These are phyloP conservation scores for Fusarium torreyae DNA, from an alignment of 2,329 filamentous ascomycete species.

Conservation along the genomic window DNA sequence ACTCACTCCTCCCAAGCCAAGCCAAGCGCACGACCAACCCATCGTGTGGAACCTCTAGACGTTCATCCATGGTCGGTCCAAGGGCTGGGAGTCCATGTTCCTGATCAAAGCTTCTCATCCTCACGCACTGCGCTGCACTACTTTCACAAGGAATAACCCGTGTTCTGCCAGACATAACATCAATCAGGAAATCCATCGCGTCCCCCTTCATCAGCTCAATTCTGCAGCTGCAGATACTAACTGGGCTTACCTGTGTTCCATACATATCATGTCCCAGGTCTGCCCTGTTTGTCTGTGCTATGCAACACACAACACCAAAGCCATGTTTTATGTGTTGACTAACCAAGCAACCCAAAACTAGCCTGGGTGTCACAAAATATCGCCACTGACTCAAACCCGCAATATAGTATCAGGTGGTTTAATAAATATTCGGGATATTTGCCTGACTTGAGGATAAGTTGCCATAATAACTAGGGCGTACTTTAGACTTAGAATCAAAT, in stretches of 20 bases:
- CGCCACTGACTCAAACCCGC: constrained; percentile 14
- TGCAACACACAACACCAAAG: constrained; percentile 20
- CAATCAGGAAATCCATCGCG: constrained; percentile 6
- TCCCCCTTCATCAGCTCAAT: constrained; percentile 19
- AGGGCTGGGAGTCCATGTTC: constrained; percentile 1
- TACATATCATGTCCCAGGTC: constrained; percentile 44
- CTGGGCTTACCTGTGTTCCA: constrained; percentile 30
- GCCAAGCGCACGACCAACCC: constrained; percentile 3
- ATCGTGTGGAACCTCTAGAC: constrained; percentile 8
- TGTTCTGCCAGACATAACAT: neutral
- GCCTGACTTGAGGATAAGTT: too few species aligned
- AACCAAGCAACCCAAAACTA: constrained; percentile 28
- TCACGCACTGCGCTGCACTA: neutral
- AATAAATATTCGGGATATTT: too few species aligned
- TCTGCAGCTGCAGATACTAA: constrained; percentile 8
- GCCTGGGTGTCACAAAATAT: constrained; percentile 22
- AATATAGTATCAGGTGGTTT: neutral
- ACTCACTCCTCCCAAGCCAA: neutral
- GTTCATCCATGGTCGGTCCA: neutral
- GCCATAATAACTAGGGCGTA: too few species aligned
- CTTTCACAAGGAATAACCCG: constrained; percentile 2
- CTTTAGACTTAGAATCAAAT: too few species aligned
- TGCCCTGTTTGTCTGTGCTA: constrained; percentile 20
- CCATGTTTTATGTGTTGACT: constrained; percentile 26
- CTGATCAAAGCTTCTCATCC: constrained; percentile 22